A percentile compares a stretch with the other conserved stretches of the same genome.
These are phyloP conservation scores for Rhynchosporium graminicola DNA, from an alignment of 2,329 filamentous ascomycete species.

Conservation along the genomic window DNA sequence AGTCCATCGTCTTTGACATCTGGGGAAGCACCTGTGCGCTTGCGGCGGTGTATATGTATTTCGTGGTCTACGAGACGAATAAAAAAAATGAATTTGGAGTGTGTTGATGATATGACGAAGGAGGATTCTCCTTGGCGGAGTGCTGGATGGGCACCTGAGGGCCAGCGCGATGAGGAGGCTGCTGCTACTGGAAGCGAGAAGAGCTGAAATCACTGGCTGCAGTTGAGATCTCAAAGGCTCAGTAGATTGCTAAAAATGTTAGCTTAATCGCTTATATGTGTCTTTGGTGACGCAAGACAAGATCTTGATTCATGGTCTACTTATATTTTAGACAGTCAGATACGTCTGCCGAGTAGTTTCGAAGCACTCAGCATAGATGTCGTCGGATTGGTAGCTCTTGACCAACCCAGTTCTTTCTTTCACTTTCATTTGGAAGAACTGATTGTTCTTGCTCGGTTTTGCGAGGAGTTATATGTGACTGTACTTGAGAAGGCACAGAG, in stretches of 20 bases:
- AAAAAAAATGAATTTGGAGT: slow-evolving; percentile 70
- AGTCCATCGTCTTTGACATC: slow-evolving; percentile 48
- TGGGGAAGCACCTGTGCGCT: slow-evolving; percentile 59
- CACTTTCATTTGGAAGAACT: too few relatives aligned
- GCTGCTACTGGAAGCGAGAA: neutral
- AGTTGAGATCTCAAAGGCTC: neutral
- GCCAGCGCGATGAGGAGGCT: neutral
- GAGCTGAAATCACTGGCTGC: neutral
- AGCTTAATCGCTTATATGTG: too few relatives aligned
- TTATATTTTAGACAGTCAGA: too few relatives aligned
- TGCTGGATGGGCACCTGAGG: slow-evolving; percentile 2
- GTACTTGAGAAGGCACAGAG: too few relatives aligned
- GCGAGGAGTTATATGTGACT: too few relatives aligned
- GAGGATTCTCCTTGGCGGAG: slow-evolving; percentile 14
- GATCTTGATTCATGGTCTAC: too few relatives aligned
- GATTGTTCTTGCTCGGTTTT: too few relatives aligned
- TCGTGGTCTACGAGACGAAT: slow-evolving; percentile 66
- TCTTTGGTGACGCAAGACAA: too few relatives aligned
- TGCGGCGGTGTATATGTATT: slow-evolving; percentile 55
- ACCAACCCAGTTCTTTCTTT: too few relatives aligned
- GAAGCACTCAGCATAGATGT: too few relatives aligned
- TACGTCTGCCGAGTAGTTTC: too few relatives aligned
- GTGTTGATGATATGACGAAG: slow-evolving; percentile 61
- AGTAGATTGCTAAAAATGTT: neutral
- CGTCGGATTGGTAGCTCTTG: too few relatives aligned